Evolutionary conservation across 805 yeast species (phyloP), one percentile per base, ranked within the genome.

Genomic region (Metschnikowia borealis): DNA sequence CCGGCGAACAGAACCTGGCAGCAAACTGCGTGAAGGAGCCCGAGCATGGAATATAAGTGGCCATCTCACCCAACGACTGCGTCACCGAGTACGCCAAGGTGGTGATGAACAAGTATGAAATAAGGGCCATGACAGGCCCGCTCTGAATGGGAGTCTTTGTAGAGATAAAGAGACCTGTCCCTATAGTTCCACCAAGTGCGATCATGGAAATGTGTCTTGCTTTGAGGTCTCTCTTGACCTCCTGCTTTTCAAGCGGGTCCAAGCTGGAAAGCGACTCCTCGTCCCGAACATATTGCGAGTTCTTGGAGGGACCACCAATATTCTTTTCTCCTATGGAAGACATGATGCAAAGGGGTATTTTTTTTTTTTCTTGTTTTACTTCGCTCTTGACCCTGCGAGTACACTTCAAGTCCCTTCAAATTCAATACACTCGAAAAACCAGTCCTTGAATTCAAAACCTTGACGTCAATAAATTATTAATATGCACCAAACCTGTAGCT

Each of bases 1-100:
- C 80, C n/a, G 84, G 85, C 5, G 85, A 81, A 31, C 84, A 65
- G 71, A 84, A 85, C 58, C 86, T 72, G 11, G 85, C 73, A n/a
- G 84, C 76, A 62, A 85, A 85, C 42, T 83, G 87, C 31, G 86
- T 79, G 67, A 85, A 84, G 0, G 89, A 83, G 49, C 83, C 83
- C 5, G 84, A 71, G 38, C 83, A 79, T 7, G 91, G 91, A 15
- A 85, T 82, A 56, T 77, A 83, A 8, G 90, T 85, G 46, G 90
- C 89, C 91, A 86, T 84, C 66, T 86, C 92, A 60, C 90, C 91
- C 50, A 86, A 69, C 3, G 85, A 78, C 62, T 85, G 90, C 18
- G 87, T 81, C 46, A 85, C 87, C 13, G 80, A 76, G 60, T 73
- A 83, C 0, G 83, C 88, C 42, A 86, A 61, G 1, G 85, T 64